Conservation (phyloP, 208 protist genomes). For the Acanthamoeba lenticulata region DNA sequence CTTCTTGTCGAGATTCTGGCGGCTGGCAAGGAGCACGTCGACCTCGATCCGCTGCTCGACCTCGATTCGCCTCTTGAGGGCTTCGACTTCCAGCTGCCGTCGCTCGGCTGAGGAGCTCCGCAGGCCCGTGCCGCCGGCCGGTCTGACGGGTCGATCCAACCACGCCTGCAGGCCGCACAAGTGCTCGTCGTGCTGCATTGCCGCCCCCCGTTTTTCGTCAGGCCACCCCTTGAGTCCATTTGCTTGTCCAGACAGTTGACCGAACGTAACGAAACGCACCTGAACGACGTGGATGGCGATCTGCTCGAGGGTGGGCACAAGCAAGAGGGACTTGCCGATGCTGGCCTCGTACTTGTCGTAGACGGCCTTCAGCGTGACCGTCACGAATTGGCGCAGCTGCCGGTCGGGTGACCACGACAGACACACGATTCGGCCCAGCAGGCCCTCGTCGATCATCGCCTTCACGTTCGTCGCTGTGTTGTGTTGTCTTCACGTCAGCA, state of each 20-base stretch:
- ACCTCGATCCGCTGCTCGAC: constrained; percentile 60
- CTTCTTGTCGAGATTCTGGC: constrained; percentile 55
- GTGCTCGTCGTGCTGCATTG: constrained; percentile 30
- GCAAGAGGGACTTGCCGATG: constrained; percentile 33
- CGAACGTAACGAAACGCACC: background rate
- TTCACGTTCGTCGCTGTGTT: constrained; percentile 54
- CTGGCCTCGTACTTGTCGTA: background rate
- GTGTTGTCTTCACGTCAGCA: background rate
- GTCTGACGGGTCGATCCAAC: too few relatives aligned
- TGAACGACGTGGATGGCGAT: constrained; percentile 55
- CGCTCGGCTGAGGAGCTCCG: constrained; percentile 5
- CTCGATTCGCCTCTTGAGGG: too few relatives aligned
- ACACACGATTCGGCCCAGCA: constrained; percentile 23
- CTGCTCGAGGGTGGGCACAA: constrained; percentile 58
- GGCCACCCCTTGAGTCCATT: background rate
- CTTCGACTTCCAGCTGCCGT: background rate
- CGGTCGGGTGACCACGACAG: constrained; percentile 46
- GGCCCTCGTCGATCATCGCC: constrained; percentile 54
- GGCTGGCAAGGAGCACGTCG: constrained; percentile 5
- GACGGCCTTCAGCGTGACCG: constrained; percentile 39
- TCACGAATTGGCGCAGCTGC: background rate
- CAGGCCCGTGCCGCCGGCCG: too few relatives aligned
- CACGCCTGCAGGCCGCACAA: constrained; percentile 42
- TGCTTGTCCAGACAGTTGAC: too few relatives aligned
- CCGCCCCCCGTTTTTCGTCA: too few relatives aligned